Evolutionary conservation across 306 rosid genomes (phyloP).

Genomic region (Vicia villosa): DNA sequence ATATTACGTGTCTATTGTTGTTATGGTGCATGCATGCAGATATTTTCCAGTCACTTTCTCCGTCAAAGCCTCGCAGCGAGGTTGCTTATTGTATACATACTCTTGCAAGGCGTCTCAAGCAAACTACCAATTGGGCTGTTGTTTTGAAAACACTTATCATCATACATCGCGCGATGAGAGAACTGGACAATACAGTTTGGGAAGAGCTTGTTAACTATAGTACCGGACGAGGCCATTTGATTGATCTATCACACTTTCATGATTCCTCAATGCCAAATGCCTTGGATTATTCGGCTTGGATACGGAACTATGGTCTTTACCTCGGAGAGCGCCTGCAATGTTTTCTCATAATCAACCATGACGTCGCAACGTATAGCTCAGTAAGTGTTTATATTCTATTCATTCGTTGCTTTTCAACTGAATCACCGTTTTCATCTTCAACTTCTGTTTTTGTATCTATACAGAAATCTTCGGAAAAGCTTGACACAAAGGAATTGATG

Average conservation of each 20-base stretch:
- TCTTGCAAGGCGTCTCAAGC: constrained; percentile 61
- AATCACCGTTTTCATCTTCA: neutral
- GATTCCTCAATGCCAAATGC: constrained; percentile 66
- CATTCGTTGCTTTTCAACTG: neutral
- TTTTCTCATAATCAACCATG: constrained; percentile 60
- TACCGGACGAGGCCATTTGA: constrained; percentile 60
- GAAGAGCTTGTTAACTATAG: constrained; percentile 66
- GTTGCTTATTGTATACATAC: constrained; percentile 75
- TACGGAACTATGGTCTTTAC: constrained; percentile 63
- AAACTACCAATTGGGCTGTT: constrained; percentile 79
- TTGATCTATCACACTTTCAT: constrained; percentile 61
- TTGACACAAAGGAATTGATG: constrained; percentile 65
- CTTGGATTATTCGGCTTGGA: constrained; percentile 80
- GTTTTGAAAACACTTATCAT: constrained; percentile 71
- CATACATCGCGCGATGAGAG: constrained; percentile 89
- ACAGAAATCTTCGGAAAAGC: constrained; percentile 61
- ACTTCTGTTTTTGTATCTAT: neutral
- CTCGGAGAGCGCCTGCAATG: constrained; percentile 87
- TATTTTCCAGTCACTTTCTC: constrained; percentile 74
- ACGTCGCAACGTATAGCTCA: constrained; percentile 60
- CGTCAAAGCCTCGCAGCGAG: constrained; percentile 78
- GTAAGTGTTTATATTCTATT: constrained; percentile 50
- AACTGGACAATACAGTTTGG: constrained; percentile 79
- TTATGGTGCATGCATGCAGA: constrained; percentile 45
- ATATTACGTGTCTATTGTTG: no score